Percentiles rank a stretch among this genome's conserved stretches.
Conservation (phyloP, 768 basidiomycete species). For the Polyporus arcularius region DNA sequence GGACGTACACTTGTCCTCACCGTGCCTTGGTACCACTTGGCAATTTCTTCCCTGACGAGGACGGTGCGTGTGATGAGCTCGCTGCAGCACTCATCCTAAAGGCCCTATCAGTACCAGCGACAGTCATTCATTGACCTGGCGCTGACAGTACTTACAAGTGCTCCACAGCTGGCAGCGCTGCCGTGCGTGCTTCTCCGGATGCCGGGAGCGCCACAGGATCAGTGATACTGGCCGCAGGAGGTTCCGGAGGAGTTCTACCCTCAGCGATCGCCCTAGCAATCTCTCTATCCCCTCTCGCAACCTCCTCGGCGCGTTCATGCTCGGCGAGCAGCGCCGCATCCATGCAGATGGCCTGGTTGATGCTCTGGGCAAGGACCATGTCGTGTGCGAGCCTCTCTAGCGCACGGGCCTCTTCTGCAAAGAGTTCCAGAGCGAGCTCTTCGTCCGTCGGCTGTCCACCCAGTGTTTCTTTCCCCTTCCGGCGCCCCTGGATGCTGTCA, state of each 20-base stretch:
- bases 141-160: too few species aligned
- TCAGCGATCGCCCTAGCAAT: constrained; percentile 18
- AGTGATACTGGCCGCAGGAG: not conserved
- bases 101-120: too few species aligned
- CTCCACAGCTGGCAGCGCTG: too few species aligned
- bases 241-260: constrained; percentile 9
- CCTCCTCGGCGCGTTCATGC: constrained; percentile 15
- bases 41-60: not conserved
- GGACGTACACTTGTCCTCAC: not conserved
- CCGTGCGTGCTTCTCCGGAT: not conserved
- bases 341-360: constrained; percentile 22
- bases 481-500: constrained; percentile 1
- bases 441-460: constrained; percentile 23
- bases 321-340: constrained; percentile 24
- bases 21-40: not conserved
- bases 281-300: constrained; percentile 20
- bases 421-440: constrained; percentile 30
- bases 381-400: constrained; percentile 21
- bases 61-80: not conserved
- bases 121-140: too few species aligned
- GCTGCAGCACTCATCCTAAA: not conserved
- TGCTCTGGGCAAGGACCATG: constrained; percentile 26
- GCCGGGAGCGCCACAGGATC: not conserved
- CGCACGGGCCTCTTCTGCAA: constrained; percentile 27
- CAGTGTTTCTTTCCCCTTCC: constrained; percentile 19